Percentiles rank a stretch among this genome's conserved stretches.
These are phyloP conservation scores for Zopfia rhizophila DNA, from an alignment of 2,329 filamentous ascomycete species.

Conservation along the genomic window DNA sequence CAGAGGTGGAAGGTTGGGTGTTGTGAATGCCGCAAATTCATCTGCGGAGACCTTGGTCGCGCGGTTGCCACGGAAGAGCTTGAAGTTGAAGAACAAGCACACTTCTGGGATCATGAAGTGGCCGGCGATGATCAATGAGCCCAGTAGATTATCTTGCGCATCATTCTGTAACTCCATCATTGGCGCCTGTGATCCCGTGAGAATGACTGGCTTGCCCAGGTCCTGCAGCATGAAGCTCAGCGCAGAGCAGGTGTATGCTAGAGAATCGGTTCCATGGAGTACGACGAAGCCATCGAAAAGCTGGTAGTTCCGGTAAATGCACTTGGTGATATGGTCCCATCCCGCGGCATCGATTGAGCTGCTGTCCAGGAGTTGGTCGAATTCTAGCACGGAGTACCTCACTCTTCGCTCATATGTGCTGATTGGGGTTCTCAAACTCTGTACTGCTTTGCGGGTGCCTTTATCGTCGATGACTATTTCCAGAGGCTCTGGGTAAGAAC, in stretches of 20 bases:
- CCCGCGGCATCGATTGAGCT: constrained; percentile 87
- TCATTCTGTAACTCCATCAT: constrained; percentile 93
- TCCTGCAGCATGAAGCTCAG: constrained; percentile 94
- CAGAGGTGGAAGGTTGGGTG: constrained; percentile 85
- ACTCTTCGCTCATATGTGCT: constrained; percentile 84
- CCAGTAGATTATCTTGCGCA: constrained; percentile 88
- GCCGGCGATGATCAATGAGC: constrained; percentile 87
- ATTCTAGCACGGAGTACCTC: constrained; percentile 86
- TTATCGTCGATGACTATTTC: constrained; percentile 65
- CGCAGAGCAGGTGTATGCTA: constrained; percentile 88
- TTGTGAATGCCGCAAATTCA: constrained; percentile 86
- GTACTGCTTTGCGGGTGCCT: constrained; percentile 63
- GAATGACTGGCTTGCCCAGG: constrained; percentile 87
- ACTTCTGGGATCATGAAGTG: constrained; percentile 95
- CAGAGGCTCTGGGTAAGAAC: constrained; percentile 66
- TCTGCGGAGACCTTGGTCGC: constrained; percentile 89
- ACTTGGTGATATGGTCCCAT: constrained; percentile 84
- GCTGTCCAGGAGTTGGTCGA: constrained; percentile 84
- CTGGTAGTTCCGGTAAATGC: constrained; percentile 86
- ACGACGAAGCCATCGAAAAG: constrained; percentile 92
- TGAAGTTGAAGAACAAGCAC: constrained; percentile 93
- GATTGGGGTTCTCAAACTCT: constrained; percentile 80
- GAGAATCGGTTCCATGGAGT: constrained; percentile 88
- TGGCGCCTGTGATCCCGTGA: constrained; percentile 77
- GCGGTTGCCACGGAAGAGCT: constrained; percentile 86